Evolutionary conservation across 345 rosid species (phyloP).

Genomic region (Eucalyptus pauciflora): DNA sequence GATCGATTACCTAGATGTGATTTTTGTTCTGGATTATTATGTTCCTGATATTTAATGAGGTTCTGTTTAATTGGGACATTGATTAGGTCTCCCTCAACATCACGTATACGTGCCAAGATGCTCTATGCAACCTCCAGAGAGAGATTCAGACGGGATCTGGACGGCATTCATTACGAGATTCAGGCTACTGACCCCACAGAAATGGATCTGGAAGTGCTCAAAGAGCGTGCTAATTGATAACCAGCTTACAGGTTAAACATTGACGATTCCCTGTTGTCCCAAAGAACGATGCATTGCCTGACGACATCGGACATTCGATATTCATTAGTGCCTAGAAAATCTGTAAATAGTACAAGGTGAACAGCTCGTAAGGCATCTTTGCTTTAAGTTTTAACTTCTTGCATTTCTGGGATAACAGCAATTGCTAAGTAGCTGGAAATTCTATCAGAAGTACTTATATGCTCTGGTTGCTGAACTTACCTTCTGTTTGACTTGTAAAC

Average conservation of each 20-base stretch:
- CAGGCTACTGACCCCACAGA: slow-evolving; percentile 78
- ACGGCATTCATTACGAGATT: slow-evolving; percentile 65
- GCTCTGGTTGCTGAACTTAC: background rate
- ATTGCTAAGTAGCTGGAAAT: background rate
- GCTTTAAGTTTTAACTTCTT: background rate
- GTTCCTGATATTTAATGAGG: background rate
- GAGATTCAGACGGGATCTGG: slow-evolving; percentile 47
- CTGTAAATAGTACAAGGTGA: background rate
- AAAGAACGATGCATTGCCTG: background rate
- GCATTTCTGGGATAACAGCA: background rate
- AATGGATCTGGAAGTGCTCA: slow-evolving; percentile 59
- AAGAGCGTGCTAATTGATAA: slow-evolving; percentile 43
- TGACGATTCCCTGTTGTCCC: background rate
- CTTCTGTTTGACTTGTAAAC: background rate
- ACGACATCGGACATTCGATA: background rate
- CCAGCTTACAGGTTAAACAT: background rate
- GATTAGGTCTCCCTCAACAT: slow-evolving; percentile 58
- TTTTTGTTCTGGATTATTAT: background rate
- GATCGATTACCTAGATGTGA: background rate
- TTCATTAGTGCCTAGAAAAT: background rate
- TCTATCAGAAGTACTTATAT: background rate
- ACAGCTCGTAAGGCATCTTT: background rate
- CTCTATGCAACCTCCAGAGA: slow-evolving; percentile 64
- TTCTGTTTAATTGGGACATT: background rate
- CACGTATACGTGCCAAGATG: slow-evolving; percentile 58